Base-by-base conservation (phyloP, 148 eudicot genomes). In the Rhododendron williamsianum region DNA sequence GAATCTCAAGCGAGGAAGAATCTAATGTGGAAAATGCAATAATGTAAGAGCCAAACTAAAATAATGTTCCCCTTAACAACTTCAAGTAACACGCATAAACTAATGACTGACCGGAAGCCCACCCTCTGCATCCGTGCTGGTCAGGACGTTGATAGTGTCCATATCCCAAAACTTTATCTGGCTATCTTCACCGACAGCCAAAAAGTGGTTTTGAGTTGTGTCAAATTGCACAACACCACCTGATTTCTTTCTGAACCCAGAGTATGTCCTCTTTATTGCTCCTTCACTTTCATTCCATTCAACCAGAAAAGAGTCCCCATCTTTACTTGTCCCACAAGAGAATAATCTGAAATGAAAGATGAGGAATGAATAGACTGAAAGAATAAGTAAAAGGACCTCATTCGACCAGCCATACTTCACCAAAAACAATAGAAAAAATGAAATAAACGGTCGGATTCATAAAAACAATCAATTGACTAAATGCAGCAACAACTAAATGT, bases 281-380 rank as follows among this genome's bases (percentile, higher is more conserved):
- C 99, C 98, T 93, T 96, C 99, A 83, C 94, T 94, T 88, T 96
- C 99, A 89, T 96, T 96, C 99, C 99, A 96, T 88, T 96, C 99
- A 76, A 96, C 98, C 84, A 96, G 90, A 87, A 83, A 90, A 58
- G 97, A 93, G 10, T 96, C 99, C 81, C 99, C 99, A 67, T 96
- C 99, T 89, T 96, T 94, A 84, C 96, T 92, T 38, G 98, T 94
- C 85, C 98, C 99, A 89, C 99, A 96, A 5, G 99, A 96, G 92
- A 96, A 96, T 85, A 96, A 85, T 88, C 98, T 96, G 87, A 71
- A 88, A 85, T 27, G 85, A 54, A 74, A 49, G 35, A 25, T 65
- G 21, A 36, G 13, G 35, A 65, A 78, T 23, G 30, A 33, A 65
- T 18, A 84, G 16, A 54, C 49, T 25, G 51, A 82, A 76, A 73